Conservation (phyloP, 305 asterid species). For the Solanum chacoense region DNA sequence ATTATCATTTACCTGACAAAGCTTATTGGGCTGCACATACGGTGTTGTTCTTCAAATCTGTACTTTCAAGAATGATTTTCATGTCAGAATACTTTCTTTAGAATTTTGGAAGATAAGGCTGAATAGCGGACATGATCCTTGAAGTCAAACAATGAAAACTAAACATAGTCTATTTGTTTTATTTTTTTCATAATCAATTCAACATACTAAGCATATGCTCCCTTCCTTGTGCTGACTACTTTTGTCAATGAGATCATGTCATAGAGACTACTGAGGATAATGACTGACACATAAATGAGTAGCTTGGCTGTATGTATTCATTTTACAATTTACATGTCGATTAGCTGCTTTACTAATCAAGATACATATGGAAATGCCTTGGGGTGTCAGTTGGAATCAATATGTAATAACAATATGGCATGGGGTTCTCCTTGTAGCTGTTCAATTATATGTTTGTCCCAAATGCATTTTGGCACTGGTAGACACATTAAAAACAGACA, state of each 20-base stretch:
- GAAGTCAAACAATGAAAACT: background rate
- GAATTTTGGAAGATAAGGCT: background rate
- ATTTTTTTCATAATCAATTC: background rate
- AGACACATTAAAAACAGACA: background rate
- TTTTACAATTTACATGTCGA: background rate
- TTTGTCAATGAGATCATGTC: background rate
- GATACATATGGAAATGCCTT: background rate
- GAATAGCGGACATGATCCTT: background rate
- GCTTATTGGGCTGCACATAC: background rate
- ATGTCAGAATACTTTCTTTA: background rate
- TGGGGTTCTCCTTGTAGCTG: background rate
- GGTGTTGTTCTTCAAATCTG: background rate
- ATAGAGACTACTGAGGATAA: background rate
- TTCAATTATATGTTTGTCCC: background rate
- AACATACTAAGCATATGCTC: background rate
- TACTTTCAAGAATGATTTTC: background rate
- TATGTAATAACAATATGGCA: background rate
- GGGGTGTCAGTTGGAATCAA: background rate
- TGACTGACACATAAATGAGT: background rate
- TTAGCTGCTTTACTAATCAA: background rate
- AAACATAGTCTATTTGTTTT: background rate
- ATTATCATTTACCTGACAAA: background rate
- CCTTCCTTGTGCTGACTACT: background rate
- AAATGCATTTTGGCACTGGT: background rate
- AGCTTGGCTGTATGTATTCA: background rate